Percentiles rank a stretch among this genome's conserved stretches.
Conservation (phyloP, 2,329 filamentous ascomycete genomes). For the Zymoseptoria ardabiliae region DNA sequence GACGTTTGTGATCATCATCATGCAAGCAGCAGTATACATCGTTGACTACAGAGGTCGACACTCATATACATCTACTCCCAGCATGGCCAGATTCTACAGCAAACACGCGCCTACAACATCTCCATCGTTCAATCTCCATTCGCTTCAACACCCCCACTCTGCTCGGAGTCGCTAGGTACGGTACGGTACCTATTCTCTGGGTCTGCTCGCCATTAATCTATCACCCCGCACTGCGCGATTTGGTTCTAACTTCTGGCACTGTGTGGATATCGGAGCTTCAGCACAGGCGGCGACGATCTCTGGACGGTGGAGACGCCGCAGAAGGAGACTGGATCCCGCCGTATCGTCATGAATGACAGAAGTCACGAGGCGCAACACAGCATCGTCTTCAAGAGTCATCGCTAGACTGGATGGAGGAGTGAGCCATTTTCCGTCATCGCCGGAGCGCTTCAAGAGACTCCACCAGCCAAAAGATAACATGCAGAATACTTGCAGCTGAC, state of each 20-base stretch:
- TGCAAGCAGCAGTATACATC: too few species aligned
- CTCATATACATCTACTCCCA: too few species aligned
- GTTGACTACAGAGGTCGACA: too few species aligned
- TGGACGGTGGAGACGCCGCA: background rate
- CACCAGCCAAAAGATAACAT: background rate
- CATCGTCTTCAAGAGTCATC: background rate
- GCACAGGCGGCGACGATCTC: background rate
- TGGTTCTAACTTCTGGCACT: background rate
- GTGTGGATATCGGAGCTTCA: background rate
- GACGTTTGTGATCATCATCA: too few species aligned
- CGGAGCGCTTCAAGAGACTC: background rate
- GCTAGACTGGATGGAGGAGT: background rate
- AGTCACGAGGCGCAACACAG: background rate
- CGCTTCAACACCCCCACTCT: too few species aligned
- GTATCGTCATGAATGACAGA: background rate
- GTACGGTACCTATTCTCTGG: background rate
- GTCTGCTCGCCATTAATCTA: background rate
- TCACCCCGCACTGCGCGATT: background rate
- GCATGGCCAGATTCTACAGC: too few species aligned
- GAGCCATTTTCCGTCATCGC: background rate
- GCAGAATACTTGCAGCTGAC: background rate
- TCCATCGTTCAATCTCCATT: too few species aligned
- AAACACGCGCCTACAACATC: too few species aligned
- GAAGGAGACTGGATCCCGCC: background rate
- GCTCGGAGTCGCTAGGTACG: too few species aligned